These are phyloP conservation scores for Pyrus communis DNA, from an alignment of 306 rosid genomes.

Conservation along the genomic window DNA sequence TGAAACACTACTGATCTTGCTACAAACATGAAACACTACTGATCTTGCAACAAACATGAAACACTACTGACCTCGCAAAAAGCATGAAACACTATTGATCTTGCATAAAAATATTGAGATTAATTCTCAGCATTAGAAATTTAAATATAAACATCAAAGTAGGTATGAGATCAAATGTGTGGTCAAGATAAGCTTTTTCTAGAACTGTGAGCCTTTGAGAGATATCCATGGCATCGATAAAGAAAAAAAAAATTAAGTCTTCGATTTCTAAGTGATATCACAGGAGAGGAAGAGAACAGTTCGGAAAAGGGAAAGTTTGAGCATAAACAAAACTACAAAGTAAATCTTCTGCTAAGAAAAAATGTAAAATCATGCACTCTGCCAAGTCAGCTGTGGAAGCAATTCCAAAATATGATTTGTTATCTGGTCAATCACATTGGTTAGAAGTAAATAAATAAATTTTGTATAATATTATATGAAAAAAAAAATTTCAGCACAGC, in stretches of 20 bases:
- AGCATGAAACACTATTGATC: no score
- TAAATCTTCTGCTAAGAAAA: not conserved
- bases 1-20: no score
- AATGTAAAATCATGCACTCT: not conserved
- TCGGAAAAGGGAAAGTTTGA: not conserved
- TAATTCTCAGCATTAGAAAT: not conserved
- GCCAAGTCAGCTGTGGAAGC: not conserved
- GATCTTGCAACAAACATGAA: no score
- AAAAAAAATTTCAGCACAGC: not conserved
- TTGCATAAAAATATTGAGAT: not conserved
- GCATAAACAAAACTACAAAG: not conserved
- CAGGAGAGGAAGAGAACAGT: not conserved
- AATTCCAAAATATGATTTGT: not conserved
- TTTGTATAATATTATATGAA: not conserved
- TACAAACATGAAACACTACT: no score
- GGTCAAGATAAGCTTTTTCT: not conserved
- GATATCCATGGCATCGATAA: not conserved
- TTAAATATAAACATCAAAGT: not conserved
- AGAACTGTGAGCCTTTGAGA: not conserved
- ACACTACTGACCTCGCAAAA: no score
- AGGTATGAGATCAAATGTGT: not conserved
- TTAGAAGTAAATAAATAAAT: not conserved
- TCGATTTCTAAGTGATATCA: not conserved
- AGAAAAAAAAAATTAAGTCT: not conserved
- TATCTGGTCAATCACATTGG: not conserved